Evolutionary conservation across 768 basidiomycete species (phyloP).

Genomic region (Psilocybe sp.): DNA sequence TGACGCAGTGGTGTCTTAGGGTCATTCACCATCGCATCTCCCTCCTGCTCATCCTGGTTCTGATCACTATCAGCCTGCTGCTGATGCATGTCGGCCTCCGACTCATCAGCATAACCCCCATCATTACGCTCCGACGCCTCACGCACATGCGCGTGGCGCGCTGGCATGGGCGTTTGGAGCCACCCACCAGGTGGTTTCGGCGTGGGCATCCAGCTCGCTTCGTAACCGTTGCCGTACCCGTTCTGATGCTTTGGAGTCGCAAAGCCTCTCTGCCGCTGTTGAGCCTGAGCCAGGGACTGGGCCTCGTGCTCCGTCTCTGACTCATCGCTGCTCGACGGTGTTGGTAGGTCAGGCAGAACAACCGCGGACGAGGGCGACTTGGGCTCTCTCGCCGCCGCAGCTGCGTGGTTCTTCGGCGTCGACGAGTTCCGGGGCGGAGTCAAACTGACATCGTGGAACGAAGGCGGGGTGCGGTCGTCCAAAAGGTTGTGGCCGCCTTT

Average conservation of each 20-base stretch:
- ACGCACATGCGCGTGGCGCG: neutral
- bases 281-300: neutral
- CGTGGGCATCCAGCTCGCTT: conserved; percentile 11
- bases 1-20: neutral
- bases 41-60: neutral
- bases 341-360: conserved; percentile 65
- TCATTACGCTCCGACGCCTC: neutral
- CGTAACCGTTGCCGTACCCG: neutral
- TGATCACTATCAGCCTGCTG: neutral
- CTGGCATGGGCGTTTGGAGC: conserved; percentile 9
- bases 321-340: conserved; percentile 49
- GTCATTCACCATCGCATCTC: neutral
- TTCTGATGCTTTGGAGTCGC: conserved; percentile 5
- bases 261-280: too few species aligned
- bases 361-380: conserved; percentile 63
- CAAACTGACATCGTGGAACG: neutral
- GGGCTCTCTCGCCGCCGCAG: conserved; percentile 33
- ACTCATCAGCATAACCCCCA: too few species aligned
- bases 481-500: neutral
- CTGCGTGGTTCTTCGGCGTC: conserved; percentile 37
- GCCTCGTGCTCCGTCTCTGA: conserved; percentile 9
- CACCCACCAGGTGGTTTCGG: conserved; percentile 17
- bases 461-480: neutral
- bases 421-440: conserved; percentile 16
- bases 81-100: neutral